Base-by-base conservation (phyloP, 352 stramenopile species). In the Phytophthora ramorum region DNA sequence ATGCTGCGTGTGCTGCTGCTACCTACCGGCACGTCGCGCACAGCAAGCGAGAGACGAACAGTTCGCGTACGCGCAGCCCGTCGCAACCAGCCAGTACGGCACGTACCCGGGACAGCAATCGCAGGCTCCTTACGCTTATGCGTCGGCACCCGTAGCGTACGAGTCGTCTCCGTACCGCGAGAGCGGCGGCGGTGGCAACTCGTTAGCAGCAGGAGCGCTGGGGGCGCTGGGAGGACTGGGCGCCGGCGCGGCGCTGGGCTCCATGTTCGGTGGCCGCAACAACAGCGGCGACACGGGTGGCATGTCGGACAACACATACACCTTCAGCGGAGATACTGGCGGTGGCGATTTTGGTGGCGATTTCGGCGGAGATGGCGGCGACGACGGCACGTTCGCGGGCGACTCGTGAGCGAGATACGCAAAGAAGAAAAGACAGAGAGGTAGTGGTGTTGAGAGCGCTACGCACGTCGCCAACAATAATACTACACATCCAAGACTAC, bases 241-340 rank as follows among this genome's bases (percentile, higher is more conserved):
- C 8, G 60, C 78, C 9, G 83, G 83, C 9, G 75, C 80, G 3
- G 61, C 81, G 26, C 45, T 90, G 10, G 79, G 78, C 35, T 89
- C 79, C 3, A 66, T 68, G 46, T 76, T 85, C 32, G 52, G 79
- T 8, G 70, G 78, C 37, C 66, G 44, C 41, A 52, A 69, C 38
- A 51, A 47, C 17, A 59, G 78, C 46, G 24, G 24, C 24, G 69
- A 87, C 56, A 60, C 64, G 16, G 78, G 78, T 13, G 73, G 63
- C 17, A 59, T 73, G 20, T 59, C 69, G 1, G 58, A 69, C 13
- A 74, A 73, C n/a, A 75, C 69, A 2, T 78, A 83, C 56, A 72
- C 84, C 10, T 90, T 89, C 53, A 81, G 66, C 10, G 83, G 83
- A 35, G 83, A 92, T 48, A 82, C 79, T 24, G 80, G 82, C 13